These are phyloP conservation scores for Plectranthus barbatus DNA, from an alignment of 257 asterid species.

Conservation along the genomic window DNA sequence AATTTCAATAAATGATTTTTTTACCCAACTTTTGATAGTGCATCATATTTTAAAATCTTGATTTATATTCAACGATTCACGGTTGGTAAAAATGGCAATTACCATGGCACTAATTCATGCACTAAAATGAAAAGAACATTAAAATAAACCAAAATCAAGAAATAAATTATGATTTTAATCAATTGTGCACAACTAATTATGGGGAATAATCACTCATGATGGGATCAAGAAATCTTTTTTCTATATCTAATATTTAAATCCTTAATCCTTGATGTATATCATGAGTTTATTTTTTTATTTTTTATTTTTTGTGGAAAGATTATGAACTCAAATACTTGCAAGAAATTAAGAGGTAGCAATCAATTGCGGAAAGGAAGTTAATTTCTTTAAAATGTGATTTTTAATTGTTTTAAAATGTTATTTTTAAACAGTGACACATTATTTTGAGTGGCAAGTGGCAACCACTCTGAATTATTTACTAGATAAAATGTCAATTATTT, in stretches of 20 bases:
- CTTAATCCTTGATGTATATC: no score
- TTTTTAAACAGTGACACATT: no score
- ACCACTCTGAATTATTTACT: no score
- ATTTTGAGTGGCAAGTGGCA: no score
- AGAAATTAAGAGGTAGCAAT: no score
- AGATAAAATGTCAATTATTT: no score
- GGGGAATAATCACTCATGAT: background rate
- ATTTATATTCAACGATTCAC: background rate
- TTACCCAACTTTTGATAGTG: background rate
- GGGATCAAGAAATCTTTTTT: background rate
- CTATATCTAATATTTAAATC: background rate
- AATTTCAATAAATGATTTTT: background rate
- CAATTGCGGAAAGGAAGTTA: no score
- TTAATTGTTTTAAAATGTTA: no score
- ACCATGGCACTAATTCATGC: background rate
- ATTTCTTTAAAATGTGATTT: no score
- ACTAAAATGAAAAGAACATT: background rate
- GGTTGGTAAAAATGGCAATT: background rate
- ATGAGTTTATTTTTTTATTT: background rate
- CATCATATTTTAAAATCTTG: background rate
- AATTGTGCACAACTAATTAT: background rate
- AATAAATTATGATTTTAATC: background rate
- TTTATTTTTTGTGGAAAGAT: no score
- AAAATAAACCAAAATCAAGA: background rate
- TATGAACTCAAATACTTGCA: no score